Base-by-base conservation (phyloP, 208 protist genomes). In the Leishmania tarentolae region DNA sequence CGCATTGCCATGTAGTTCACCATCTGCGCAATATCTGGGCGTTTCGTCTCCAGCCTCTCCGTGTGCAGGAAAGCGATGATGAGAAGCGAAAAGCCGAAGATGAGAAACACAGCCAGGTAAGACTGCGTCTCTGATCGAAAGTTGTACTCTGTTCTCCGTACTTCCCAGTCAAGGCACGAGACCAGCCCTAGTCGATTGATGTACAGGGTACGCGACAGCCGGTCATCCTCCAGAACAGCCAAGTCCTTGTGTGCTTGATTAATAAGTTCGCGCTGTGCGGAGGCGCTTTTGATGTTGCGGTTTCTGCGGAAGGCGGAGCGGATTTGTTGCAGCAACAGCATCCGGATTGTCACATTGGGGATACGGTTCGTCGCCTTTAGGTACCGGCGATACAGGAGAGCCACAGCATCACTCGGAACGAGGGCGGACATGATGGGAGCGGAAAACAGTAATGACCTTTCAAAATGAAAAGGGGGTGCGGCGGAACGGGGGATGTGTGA, bases 131-230 rank as follows among this genome's bases (percentile, higher is more conserved):
- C 87, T 17, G 92, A 91, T 9, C 79, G 85, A 72, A 96, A 95
- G 83, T 97, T 94, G 83, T 95, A 97, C 88, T 97, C 92, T 0
- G 92, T 97, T 50, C 94, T 91, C 15, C 92, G 91, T 52, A 96
- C 91, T 72, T 97, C 92, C 92, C 92, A 97, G 79, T 97, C 94
- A n/a, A 97, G 87, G 63, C 94, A 97, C 1, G 92, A 95, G 17
- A 97, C 94, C n/a, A 96, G 83, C 6, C 94, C 94, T 5, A 97
- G 85, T n/a, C 92, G 88, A 76, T 97, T 97, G 65, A 97, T 97
- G 87, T 93, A 97, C 56, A 97, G 76, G 11, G 94, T 97, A 28
- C 94, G 90, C 4, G 94, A 97, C 15, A 97, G 87, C 7, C 94
- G 86, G 3, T 95, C 94, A 80, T 97, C 94, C 80, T 97, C 92